phyloP scores from a whole-genome alignment of 2,329 filamentous ascomycete species.

The Nemania sp. region DNA sequence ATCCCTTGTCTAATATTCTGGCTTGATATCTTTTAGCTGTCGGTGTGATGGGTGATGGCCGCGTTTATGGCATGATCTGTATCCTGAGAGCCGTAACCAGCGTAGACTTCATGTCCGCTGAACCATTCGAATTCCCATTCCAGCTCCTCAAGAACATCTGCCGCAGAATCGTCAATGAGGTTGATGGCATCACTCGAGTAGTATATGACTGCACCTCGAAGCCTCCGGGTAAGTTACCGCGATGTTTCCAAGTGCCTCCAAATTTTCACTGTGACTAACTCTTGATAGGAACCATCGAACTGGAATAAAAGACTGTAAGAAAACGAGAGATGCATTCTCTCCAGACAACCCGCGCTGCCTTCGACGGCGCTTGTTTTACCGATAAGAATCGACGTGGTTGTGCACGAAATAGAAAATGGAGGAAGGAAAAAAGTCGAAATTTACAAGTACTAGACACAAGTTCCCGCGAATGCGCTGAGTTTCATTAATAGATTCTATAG shows the following conservation, averaged over 20 bases:
- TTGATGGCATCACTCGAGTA: slow-evolving; percentile 72
- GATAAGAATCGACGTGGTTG: no score
- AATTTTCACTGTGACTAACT: slow-evolving; percentile 2
- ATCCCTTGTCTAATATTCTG: slow-evolving; percentile 1
- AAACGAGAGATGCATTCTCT: not conserved
- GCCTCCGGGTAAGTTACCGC: slow-evolving; percentile 53
- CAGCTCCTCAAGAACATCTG: slow-evolving; percentile 67
- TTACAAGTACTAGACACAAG: no score
- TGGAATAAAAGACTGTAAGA: slow-evolving; percentile 13
- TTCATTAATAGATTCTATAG: slow-evolving; percentile 6
- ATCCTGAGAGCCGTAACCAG: slow-evolving; percentile 51
- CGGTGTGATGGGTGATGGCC: slow-evolving; percentile 40
- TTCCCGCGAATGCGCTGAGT: not conserved
- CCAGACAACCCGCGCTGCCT: no score
- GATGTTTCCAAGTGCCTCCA: not conserved
- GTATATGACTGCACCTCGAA: slow-evolving; percentile 65
- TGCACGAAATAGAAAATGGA: not conserved
- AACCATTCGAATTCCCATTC: slow-evolving; percentile 67
- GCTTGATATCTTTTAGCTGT: slow-evolving; percentile 37
- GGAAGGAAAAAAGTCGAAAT: no score
- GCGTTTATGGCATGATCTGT: slow-evolving; percentile 41
- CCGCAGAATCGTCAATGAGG: slow-evolving; percentile 73
- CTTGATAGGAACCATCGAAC: slow-evolving; percentile 24
- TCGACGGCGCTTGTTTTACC: no score
- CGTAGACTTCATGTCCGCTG: slow-evolving; percentile 74